These are phyloP conservation scores for Apiospora koreana DNA, from an alignment of 2,329 filamentous ascomycete species.

Conservation along the genomic window DNA sequence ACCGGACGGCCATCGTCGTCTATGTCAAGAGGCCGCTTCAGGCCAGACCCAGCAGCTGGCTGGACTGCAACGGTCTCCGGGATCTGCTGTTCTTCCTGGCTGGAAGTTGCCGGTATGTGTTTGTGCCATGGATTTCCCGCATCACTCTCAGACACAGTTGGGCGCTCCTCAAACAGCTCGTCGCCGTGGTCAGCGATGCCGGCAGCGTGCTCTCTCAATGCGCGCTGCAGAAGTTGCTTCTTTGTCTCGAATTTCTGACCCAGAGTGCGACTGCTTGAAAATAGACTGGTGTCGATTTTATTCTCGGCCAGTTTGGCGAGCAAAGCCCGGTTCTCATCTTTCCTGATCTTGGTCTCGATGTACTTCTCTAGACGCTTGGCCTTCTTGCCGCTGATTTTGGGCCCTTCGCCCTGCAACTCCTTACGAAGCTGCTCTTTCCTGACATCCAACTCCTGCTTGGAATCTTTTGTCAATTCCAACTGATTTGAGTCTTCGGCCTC, in stretches of 20 bases:
- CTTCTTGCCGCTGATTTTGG: conserved; percentile 64
- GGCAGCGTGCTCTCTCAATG: conserved; percentile 64
- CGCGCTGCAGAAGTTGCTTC: conserved; percentile 65
- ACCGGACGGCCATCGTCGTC: conserved; percentile 79
- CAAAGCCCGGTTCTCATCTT: conserved; percentile 86
- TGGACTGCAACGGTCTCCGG: not conserved
- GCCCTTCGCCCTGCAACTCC: conserved; percentile 51
- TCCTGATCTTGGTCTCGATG: conserved; percentile 87
- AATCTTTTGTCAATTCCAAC: conserved; percentile 49
- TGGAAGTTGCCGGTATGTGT: conserved; percentile 12
- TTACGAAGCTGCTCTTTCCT: conserved; percentile 58
- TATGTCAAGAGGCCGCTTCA: conserved; percentile 84
- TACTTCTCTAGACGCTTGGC: conserved; percentile 69
- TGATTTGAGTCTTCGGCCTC: conserved; percentile 52
- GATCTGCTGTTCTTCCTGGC: conserved; percentile 8
- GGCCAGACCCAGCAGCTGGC: conserved; percentile 64
- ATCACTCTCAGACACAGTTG: not conserved
- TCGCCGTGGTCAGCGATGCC: conserved; percentile 61
- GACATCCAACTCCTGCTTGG: conserved; percentile 50
- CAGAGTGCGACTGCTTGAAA: conserved; percentile 76
- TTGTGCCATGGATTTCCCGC: not conserved
- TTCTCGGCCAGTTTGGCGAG: conserved; percentile 78
- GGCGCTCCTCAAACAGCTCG: conserved; percentile 49
- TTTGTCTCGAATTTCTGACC: conserved; percentile 74
- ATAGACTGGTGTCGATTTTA: conserved; percentile 79